Evolutionary conservation across 2,329 filamentous ascomycete species (phyloP), one percentile per base, ranked within the genome.

Genomic region (Aspergillus sp.): DNA sequence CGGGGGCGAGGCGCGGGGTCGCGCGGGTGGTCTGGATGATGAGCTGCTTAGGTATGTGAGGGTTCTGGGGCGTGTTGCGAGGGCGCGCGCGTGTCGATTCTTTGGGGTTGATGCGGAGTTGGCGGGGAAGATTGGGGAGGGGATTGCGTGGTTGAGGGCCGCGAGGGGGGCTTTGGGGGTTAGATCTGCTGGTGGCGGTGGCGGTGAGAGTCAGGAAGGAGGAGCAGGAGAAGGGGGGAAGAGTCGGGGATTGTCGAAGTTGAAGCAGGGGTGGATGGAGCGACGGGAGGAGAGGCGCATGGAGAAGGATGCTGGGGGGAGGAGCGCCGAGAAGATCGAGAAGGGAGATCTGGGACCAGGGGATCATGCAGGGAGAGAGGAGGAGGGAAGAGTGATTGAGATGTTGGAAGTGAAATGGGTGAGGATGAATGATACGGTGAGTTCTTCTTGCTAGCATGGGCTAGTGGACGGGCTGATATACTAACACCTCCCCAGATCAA

Each of bases 341-440:
- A 72, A 70, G 52, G 71, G 70, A 3, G 69, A 71, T 47, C 63
- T 78, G 22, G 71, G 74, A 32, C 67, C 74, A 26, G 93, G 93
- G 0, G 81, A 88, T 50, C 93, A 97, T 76, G 94, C 89, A 0
- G 94, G 95, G 1, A 88, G 85, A 67, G 77, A 91, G 18, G 95
- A 98, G 73, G 95, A 99, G 77, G 87, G 84, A 2, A 84, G 92
- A 57, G 89, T 98, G 2, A 82, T 97, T 54, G 90, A 95, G 68
- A 91, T 95, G 87, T 79, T 99, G 36, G 86, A 96, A 67, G 84
- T 82, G 42, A 97, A 96, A 73, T 97, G 95, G 94, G 87, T 86
- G 62, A 95, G 92, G 78, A 87, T 92, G 76, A 99, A 99, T 71
- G 92, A 97, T 75, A 96, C 91, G 18, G 91, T 96, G 78, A 31